Percentiles rank a stretch among this genome's conserved stretches.
These are phyloP conservation scores for Cladobotryum mycophilum DNA, from an alignment of 2,329 filamentous ascomycete genomes.

Conservation along the genomic window DNA sequence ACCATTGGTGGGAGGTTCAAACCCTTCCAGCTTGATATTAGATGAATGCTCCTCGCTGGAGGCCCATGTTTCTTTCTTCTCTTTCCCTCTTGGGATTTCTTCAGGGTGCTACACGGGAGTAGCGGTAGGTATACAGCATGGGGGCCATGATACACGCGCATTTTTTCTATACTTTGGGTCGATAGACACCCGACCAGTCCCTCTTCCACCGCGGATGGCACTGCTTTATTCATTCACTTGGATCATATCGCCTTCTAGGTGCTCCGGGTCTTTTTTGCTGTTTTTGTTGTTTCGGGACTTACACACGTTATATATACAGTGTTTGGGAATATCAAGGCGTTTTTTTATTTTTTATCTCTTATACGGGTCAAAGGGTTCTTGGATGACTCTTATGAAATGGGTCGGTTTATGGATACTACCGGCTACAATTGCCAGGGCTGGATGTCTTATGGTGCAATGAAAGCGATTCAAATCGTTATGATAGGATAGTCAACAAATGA, in stretches of 20 bases:
- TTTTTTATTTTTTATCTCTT: too few relatives aligned
- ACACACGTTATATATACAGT: not conserved
- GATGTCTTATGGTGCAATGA: not conserved
- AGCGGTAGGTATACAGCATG: slow-evolving; percentile 1
- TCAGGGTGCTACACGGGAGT: not conserved
- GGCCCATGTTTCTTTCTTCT: not conserved
- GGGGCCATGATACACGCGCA: slow-evolving; percentile 8
- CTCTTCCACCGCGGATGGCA: not conserved
- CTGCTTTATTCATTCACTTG: slow-evolving; percentile 1
- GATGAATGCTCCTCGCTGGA: slow-evolving; percentile 1
- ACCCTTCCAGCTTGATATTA: slow-evolving; percentile 75
- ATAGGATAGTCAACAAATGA: slow-evolving; percentile 8
- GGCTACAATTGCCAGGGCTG: not conserved
- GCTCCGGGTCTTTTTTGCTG: not conserved
- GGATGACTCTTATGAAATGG: slow-evolving; percentile 2
- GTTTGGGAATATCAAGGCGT: not conserved
- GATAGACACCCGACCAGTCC: not conserved
- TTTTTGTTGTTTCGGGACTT: not conserved
- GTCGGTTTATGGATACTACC: not conserved
- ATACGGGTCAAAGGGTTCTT: not conserved
- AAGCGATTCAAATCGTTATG: slow-evolving; percentile 1
- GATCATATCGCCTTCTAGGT: too few relatives aligned
- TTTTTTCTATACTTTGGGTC: slow-evolving; percentile 1
- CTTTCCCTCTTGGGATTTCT: not conserved
- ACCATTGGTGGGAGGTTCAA: slow-evolving; percentile 77